Conservation (phyloP, 768 basidiomycete genomes). For the Kwoniella botswanensis region DNA sequence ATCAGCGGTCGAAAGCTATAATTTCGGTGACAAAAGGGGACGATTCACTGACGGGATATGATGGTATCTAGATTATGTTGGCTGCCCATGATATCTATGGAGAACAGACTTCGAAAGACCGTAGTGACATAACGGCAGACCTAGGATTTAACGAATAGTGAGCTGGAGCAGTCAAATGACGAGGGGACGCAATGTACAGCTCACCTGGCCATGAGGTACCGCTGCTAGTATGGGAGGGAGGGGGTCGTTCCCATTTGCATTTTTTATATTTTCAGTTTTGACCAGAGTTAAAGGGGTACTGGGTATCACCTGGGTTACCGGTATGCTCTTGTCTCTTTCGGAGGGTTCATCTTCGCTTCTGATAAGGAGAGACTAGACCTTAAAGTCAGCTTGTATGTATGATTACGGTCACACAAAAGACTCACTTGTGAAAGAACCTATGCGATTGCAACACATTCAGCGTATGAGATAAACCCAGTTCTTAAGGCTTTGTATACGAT, state of each 20-base stretch:
- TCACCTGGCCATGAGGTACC: constrained; percentile 35
- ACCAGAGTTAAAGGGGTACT: neutral
- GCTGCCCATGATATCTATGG: constrained; percentile 24
- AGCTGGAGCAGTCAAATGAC: neutral
- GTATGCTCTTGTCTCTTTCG: no score
- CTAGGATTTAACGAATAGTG: constrained; percentile 10
- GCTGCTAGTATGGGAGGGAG: constrained; percentile 6
- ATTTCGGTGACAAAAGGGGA: neutral
- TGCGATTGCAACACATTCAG: neutral
- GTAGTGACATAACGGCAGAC: constrained; percentile 26
- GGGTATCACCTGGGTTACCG: constrained; percentile 9
- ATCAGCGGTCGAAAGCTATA: no score
- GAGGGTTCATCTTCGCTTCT: no score
- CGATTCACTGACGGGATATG: constrained; percentile 6
- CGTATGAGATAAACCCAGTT: no score
- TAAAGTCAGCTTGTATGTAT: no score
- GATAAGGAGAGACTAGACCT: no score
- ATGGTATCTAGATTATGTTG: constrained; percentile 31
- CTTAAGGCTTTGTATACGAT: neutral
- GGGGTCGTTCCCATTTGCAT: neutral
- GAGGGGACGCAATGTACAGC: neutral
- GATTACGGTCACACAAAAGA: no score
- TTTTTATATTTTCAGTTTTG: neutral
- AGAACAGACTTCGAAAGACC: constrained; percentile 46
- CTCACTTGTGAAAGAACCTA: neutral